phyloP scores from a whole-genome alignment of 1,284 basidiomycete species.

The Trichosporon inkin region DNA sequence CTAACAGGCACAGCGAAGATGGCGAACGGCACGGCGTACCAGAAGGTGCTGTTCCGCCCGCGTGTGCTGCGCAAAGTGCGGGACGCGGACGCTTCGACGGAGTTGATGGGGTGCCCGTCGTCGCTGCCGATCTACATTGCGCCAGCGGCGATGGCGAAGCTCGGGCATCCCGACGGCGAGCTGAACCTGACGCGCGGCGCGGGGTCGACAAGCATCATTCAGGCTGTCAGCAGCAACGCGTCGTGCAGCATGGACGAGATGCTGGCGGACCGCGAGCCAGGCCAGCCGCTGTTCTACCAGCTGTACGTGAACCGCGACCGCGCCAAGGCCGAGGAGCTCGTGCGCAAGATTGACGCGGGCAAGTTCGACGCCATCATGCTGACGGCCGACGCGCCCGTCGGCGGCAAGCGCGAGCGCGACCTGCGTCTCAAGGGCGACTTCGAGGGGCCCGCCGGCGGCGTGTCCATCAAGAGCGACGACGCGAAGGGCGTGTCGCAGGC shows the following conservation, averaged over 20 bases:
- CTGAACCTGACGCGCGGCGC: conserved; percentile 66
- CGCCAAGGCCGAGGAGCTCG: conserved; percentile 52
- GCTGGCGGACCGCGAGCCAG: conserved; percentile 47
- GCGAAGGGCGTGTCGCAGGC: conserved; percentile 42
- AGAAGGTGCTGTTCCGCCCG: conserved; percentile 79
- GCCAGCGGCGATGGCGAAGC: conserved; percentile 59
- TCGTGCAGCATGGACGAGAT: conserved; percentile 55
- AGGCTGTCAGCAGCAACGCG: conserved; percentile 55
- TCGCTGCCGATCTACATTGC: conserved; percentile 75
- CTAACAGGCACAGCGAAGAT: conserved; percentile 35
- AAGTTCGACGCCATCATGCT: conserved; percentile 72
- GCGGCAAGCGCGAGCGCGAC: conserved; percentile 81
- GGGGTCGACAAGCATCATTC: conserved; percentile 43
- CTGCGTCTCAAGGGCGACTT: conserved; percentile 50
- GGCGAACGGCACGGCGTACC: conserved; percentile 70
- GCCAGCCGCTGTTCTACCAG: conserved; percentile 51
- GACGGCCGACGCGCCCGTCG: conserved; percentile 82
- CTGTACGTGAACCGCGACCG: conserved; percentile 59
- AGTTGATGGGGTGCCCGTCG: conserved; percentile 66
- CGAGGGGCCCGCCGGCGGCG: conserved; percentile 43
- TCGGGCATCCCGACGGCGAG: conserved; percentile 91
- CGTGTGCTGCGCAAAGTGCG: conserved; percentile 75
- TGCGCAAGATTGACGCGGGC: conserved; percentile 65
- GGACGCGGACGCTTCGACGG: conserved; percentile 75
- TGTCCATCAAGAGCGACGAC: conserved; percentile 35